Evolutionary conservation across 768 basidiomycete species (phyloP).

Genomic region (Mycena venus): DNA sequence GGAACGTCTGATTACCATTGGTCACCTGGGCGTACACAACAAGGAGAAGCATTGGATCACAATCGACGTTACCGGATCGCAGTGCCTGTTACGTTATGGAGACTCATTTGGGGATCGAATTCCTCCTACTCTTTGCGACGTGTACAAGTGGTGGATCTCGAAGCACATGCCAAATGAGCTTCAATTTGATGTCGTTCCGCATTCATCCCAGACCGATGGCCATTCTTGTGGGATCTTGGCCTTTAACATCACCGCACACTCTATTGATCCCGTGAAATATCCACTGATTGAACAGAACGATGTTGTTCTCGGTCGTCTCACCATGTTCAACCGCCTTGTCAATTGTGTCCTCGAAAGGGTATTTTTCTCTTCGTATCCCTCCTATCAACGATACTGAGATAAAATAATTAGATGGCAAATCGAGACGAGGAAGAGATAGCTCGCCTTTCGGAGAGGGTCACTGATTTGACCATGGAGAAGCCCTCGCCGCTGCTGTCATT

Average conservation of each 20-base stretch:
- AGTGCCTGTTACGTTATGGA: background rate
- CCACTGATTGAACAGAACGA: background rate
- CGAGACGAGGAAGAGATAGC: no score
- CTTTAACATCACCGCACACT: background rate
- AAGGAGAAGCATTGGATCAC: conserved; percentile 10
- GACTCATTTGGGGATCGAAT: background rate
- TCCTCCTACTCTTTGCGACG: background rate
- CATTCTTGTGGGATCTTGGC: background rate
- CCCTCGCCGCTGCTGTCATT: no score
- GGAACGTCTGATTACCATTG: background rate
- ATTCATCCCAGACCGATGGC: background rate
- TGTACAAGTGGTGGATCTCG: background rate
- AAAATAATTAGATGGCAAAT: no score
- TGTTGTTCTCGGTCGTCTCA: background rate
- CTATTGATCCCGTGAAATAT: background rate
- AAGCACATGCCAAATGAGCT: background rate
- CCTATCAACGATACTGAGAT: no score
- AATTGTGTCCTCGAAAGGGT: background rate
- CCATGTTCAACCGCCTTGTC: background rate
- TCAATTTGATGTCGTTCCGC: background rate
- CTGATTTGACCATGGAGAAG: background rate
- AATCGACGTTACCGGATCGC: background rate
- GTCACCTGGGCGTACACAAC: background rate
- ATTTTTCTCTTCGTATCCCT: no score
- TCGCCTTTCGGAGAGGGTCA: background rate